Base-by-base conservation (phyloP, 1,284 basidiomycete species). In the Puccinia polysora region DNA sequence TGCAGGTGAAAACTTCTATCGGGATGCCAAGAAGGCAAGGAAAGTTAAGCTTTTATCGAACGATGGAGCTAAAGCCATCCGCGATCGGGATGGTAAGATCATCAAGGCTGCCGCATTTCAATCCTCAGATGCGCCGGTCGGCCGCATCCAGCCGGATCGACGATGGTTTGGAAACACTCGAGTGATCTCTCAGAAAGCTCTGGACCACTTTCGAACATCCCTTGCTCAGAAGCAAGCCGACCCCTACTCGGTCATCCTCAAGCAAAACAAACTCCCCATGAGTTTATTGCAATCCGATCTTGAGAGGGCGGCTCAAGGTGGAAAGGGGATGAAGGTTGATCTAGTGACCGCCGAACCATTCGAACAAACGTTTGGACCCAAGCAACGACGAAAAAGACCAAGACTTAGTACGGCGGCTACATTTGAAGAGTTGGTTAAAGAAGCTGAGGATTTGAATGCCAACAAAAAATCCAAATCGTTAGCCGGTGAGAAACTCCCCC, bases 111-210 rank as follows among this genome's bases (percentile, higher is more conserved):
- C 94, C 74, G 89, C 89, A 1, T 97, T 92, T 80, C 93, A 96
- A 82, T 91, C 94, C 81, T 87, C 87, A 75, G 91, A 95, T 81
- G 87, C 89, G 4, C 87, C 86, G 71, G 89, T 90, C 0, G 93
- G 93, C 20, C 83, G 92, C 73, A 90, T 96, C 36, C 89, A 93
- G 81, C 89, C 93, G 74, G 94, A 97, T 83, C 84, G 91, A 73
- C 82, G 92, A 76, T 96, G 93, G 93, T 97, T 97, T 78, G 93
- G 94, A 58, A 98, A 98, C 82, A 98, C 96, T 12, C 85, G 96
- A 78, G 95, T 97, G 65, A 97, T 99, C 79, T 92, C 90, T n/a
- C 93, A 97, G 79, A 89, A 86, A 47, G 92, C 93, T 6, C 82
- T 97, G 77, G 93, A 97, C 78, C 93, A 95, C 80, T 96, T 97